phyloP scores from a whole-genome alignment of 805 yeast species.

The Zygoascus biomembranicola region DNA sequence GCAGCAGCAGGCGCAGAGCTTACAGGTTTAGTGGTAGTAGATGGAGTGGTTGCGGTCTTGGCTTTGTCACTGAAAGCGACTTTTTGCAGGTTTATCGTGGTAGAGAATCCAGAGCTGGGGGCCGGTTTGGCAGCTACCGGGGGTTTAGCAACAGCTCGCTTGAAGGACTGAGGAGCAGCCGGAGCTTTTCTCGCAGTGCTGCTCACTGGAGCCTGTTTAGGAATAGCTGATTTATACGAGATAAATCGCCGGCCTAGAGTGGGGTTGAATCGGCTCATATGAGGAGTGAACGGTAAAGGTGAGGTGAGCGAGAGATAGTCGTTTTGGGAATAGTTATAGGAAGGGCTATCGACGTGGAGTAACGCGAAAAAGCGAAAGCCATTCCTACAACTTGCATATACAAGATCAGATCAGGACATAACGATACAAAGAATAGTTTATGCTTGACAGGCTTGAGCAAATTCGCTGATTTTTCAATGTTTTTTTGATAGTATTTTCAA shows the following conservation, averaged over 20 bases:
- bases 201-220: background rate
- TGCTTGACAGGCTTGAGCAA: no score
- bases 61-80: background rate
- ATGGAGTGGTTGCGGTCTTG: background rate
- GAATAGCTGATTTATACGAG: background rate
- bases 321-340: background rate
- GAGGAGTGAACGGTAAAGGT: background rate
- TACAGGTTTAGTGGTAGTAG: background rate
- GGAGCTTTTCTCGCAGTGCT: background rate
- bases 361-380: no score
- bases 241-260: constrained; percentile 19
- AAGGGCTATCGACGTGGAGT: no score
- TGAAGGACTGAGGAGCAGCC: background rate
- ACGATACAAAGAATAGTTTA: no score
- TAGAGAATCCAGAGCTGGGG: background rate
- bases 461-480: no score
- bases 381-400: no score
- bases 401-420: no score
- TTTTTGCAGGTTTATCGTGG: background rate
- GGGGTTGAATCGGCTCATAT: background rate
- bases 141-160: constrained; percentile 2
- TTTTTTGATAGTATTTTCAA: no score
- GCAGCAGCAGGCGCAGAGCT: background rate
- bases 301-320: background rate
- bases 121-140: background rate